phyloP scores from a whole-genome alignment of 805 yeast species.

The Lipomyces chichibuensis region DNA sequence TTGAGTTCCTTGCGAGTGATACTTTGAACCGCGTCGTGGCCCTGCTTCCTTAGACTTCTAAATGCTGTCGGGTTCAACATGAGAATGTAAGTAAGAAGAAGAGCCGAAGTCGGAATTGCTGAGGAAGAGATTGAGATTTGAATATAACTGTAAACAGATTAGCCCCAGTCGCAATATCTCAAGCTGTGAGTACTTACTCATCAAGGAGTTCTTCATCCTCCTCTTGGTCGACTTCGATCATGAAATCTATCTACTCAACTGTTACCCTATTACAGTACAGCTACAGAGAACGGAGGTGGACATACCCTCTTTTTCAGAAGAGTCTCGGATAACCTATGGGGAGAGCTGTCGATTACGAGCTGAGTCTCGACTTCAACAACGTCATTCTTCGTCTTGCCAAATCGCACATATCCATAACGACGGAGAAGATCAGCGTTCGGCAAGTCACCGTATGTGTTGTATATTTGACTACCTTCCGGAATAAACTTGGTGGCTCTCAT shows the following conservation, averaged over 20 bases:
- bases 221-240: constrained; percentile 26
- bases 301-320: constrained; percentile 25
- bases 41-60: constrained; percentile 20
- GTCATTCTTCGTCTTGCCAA: constrained; percentile 52
- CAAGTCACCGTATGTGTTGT: constrained; percentile 85
- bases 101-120: constrained; percentile 28
- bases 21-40: constrained; percentile 12
- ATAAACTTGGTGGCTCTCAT: constrained; percentile 73
- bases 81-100: constrained; percentile 26
- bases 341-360: constrained; percentile 47
- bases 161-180: background rate
- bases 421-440: constrained; percentile 90
- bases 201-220: constrained; percentile 30
- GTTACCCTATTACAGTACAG: background rate
- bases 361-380: constrained; percentile 71
- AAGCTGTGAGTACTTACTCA: constrained; percentile 3
- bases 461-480: constrained; percentile 69
- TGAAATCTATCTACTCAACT: constrained; percentile 15
- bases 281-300: background rate
- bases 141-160: constrained; percentile 4
- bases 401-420: constrained; percentile 82
- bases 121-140: constrained; percentile 23
- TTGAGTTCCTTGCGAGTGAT: constrained; percentile 25
- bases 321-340: constrained; percentile 37
- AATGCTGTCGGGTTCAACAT: constrained; percentile 25